These are phyloP conservation scores for Venturia asperata DNA, from an alignment of 2,329 filamentous ascomycete species.

Conservation along the genomic window DNA sequence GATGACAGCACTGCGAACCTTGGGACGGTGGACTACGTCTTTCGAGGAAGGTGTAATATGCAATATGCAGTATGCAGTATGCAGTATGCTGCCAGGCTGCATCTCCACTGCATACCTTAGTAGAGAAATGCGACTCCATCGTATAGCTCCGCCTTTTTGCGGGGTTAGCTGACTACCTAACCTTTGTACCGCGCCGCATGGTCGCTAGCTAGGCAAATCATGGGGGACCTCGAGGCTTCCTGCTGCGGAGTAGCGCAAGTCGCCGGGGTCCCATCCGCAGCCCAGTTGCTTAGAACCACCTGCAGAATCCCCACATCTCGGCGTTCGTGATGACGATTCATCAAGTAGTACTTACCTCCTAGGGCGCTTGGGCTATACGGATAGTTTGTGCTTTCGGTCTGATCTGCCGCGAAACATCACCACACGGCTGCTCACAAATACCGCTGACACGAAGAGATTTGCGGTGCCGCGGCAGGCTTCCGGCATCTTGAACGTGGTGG, in stretches of 20 bases:
- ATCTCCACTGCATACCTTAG: neutral
- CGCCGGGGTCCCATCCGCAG: neutral
- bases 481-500: neutral
- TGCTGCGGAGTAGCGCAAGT: neutral
- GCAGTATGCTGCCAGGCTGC: neutral
- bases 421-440: neutral
- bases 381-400: constrained; percentile 6
- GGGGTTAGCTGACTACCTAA: constrained; percentile 7
- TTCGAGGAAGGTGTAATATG: neutral
- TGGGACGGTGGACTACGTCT: neutral
- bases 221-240: neutral
- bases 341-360: too few species aligned
- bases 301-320: neutral
- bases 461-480: neutral
- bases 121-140: neutral
- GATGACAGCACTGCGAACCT: neutral
- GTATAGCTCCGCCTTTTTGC: constrained; percentile 1
- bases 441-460: constrained; percentile 6
- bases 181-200: neutral
- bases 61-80: too few species aligned
- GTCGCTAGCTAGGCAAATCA: neutral
- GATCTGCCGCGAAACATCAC: neutral
- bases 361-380: neutral
- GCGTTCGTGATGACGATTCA: neutral
- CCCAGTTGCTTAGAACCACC: too few species aligned